A percentile compares a stretch with the other conserved stretches of the same genome.
Evolutionary conservation across 2,329 filamentous ascomycete genomes (phyloP).

Genomic region (Colletotrichum sidae): DNA sequence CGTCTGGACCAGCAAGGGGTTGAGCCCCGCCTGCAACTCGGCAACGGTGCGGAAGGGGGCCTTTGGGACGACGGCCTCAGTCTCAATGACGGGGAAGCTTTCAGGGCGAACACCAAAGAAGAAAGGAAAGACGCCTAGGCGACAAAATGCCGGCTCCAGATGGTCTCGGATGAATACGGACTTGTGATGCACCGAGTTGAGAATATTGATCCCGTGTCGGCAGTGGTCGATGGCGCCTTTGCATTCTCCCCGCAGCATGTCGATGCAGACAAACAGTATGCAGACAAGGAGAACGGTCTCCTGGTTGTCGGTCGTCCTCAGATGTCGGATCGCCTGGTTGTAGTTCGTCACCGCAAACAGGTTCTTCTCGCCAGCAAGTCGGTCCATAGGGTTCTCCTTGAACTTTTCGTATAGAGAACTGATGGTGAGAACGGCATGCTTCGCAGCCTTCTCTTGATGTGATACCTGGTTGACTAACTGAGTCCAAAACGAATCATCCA

Average conservation of each 20-base stretch:
- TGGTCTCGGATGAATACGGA: slow-evolving; percentile 44
- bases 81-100: slow-evolving; percentile 41
- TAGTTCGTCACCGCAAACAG: slow-evolving; percentile 53
- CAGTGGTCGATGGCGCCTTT: slow-evolving; percentile 51
- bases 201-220: slow-evolving; percentile 51
- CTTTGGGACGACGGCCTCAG: slow-evolving; percentile 1
- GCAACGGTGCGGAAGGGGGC: slow-evolving; percentile 35
- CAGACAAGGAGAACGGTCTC: slow-evolving; percentile 53
- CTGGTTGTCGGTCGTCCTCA: slow-evolving; percentile 45
- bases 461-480: slow-evolving; percentile 52
- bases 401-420: slow-evolving; percentile 53
- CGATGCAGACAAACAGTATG: slow-evolving; percentile 57
- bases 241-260: slow-evolving; percentile 52
- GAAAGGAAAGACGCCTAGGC: slow-evolving; percentile 52
- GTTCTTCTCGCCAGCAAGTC: slow-evolving; percentile 34
- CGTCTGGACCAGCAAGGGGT: slow-evolving; percentile 42
- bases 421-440: slow-evolving; percentile 53
- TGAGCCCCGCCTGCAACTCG: slow-evolving; percentile 47
- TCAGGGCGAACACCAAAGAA: slow-evolving; percentile 47
- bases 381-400: slow-evolving; percentile 19
- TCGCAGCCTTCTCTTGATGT: slow-evolving; percentile 50
- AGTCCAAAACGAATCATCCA: slow-evolving; percentile 55
- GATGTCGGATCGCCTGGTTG: slow-evolving; percentile 51
- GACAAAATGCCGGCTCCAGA: slow-evolving; percentile 51
- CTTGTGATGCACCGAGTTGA: slow-evolving; percentile 42